These are phyloP conservation scores for Sarocladiaceae sp. DNA, from an alignment of 2,329 filamentous ascomycete genomes.

Conservation along the genomic window DNA sequence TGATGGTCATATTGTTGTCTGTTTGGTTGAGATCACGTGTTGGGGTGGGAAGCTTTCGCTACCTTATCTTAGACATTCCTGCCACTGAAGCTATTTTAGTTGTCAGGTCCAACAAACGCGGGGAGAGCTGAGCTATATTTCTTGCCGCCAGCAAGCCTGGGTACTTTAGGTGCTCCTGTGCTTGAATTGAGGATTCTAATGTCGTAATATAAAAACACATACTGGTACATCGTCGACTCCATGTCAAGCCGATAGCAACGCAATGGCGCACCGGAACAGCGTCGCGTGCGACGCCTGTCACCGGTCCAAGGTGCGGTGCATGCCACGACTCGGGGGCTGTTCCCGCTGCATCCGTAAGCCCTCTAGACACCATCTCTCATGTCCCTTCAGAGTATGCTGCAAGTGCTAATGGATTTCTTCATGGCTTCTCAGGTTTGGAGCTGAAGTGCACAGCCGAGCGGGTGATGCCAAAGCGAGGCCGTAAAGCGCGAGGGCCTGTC, in stretches of 20 bases:
- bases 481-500: neutral
- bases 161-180: too few relatives aligned
- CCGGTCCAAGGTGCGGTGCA: neutral
- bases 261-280: neutral
- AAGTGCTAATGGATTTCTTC: neutral
- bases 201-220: too few relatives aligned
- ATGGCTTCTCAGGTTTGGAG: neutral
- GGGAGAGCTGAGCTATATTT: too few relatives aligned
- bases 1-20: too few relatives aligned
- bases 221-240: too few relatives aligned
- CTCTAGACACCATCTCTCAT: neutral
- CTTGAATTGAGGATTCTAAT: too few relatives aligned
- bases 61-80: too few relatives aligned
- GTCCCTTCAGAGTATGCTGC: neutral
- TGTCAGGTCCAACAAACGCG: too few relatives aligned
- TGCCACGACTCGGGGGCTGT: neutral
- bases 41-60: too few relatives aligned
- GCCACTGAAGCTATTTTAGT: too few relatives aligned
- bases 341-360: constrained; percentile 2
- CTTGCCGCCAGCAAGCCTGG: too few relatives aligned
- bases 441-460: neutral
- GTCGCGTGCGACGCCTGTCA: neutral
- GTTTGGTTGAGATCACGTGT: too few relatives aligned
- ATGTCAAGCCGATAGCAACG: neutral
- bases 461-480: constrained; percentile 1